A percentile compares a stretch with the other conserved stretches of the same genome.
Conservation (phyloP, 2,329 filamentous ascomycete species). For the Verticillium nubilum region DNA sequence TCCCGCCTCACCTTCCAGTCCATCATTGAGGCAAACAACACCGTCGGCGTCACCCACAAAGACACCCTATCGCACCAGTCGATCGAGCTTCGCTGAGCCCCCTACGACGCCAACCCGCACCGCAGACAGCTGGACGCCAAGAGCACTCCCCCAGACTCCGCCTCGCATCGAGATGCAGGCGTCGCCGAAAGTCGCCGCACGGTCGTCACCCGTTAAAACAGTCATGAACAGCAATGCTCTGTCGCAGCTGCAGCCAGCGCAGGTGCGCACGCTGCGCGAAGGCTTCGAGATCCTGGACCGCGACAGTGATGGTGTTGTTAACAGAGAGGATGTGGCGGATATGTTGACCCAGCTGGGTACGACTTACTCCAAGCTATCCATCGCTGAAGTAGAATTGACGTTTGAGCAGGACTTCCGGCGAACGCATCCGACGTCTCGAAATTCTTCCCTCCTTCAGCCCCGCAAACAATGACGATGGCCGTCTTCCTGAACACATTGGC, state of each 20-base stretch:
- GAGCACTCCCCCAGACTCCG: constrained; percentile 17
- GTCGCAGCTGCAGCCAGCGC: constrained; percentile 70
- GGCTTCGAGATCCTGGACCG: constrained; percentile 91
- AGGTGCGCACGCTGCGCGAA: constrained; percentile 83
- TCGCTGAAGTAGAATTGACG: constrained; percentile 3
- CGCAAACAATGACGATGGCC: constrained; percentile 75
- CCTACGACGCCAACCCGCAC: constrained; percentile 30
- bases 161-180: constrained; percentile 24
- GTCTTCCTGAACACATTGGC: constrained; percentile 82
- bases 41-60: constrained; percentile 58
- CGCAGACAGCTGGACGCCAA: constrained; percentile 31
- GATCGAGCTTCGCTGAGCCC: constrained; percentile 31
- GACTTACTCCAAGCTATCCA: constrained; percentile 1
- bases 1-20: constrained; percentile 55
- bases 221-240: constrained; percentile 49
- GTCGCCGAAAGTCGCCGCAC: constrained; percentile 29
- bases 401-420: constrained; percentile 61
- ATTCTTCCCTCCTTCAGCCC: constrained; percentile 73
- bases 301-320: constrained; percentile 79
- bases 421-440: constrained; percentile 63
- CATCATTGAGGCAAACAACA: constrained; percentile 55
- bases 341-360: constrained; percentile 81
- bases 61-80: constrained; percentile 14
- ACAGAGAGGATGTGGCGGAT: constrained; percentile 76
- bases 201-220: constrained; percentile 25